These are phyloP conservation scores for Arthrobotrys sinensis DNA, from an alignment of 2,329 filamentous ascomycete species.

Conservation along the genomic window DNA sequence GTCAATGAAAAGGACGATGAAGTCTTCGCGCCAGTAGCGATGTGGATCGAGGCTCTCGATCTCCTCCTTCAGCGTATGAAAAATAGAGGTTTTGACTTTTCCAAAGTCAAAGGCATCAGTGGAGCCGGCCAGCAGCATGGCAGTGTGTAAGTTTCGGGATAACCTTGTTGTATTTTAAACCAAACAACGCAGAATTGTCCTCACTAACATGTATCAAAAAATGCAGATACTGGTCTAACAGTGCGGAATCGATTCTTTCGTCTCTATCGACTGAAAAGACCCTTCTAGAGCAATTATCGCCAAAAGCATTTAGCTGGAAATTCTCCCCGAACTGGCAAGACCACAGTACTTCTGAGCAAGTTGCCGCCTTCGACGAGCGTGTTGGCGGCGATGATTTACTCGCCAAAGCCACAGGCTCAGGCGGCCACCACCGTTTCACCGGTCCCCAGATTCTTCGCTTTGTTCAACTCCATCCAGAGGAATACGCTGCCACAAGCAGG, in stretches of 20 bases:
- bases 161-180: conserved; percentile 41
- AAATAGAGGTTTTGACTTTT: conserved; percentile 79
- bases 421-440: conserved; percentile 97
- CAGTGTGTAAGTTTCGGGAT: conserved; percentile 76
- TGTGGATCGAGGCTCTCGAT: conserved; percentile 95
- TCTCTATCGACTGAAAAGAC: conserved; percentile 74
- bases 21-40: conserved; percentile 90
- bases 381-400: conserved; percentile 78
- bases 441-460: conserved; percentile 96
- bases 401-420: conserved; percentile 87
- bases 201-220: conserved; percentile 18
- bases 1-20: conserved; percentile 86
- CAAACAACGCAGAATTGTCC: conserved; percentile 13
- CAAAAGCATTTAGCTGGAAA: conserved; percentile 81
- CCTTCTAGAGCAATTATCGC: conserved; percentile 79
- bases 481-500: conserved; percentile 83
- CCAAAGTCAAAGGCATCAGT: conserved; percentile 83
- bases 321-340: conserved; percentile 99
- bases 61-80: conserved; percentile 82
- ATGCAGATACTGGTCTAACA: conserved; percentile 77
- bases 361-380: conserved; percentile 84
- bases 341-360: conserved; percentile 91
- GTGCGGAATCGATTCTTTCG: conserved; percentile 77
- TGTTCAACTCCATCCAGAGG: conserved; percentile 81
- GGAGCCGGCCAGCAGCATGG: conserved; percentile 98